Conservation (phyloP, 2,329 filamentous ascomycete genomes). For the Madurella mycetomatis region DNA sequence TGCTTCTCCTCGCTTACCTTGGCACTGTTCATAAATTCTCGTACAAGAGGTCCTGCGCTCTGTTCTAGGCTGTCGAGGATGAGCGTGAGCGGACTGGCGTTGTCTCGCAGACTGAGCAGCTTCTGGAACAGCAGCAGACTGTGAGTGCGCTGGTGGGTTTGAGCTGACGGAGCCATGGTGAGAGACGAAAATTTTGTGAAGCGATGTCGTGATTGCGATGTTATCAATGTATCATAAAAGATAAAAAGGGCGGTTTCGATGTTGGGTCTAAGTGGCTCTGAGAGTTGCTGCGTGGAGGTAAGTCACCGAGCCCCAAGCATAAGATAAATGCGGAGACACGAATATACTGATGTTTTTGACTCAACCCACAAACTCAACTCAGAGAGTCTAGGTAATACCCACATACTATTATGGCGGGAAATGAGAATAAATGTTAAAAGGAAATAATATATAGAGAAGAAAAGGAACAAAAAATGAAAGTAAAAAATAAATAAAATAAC, state of each 20-base stretch:
- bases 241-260: not conserved
- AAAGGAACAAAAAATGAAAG: too few relatives aligned
- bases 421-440: too few relatives aligned
- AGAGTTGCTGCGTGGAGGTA: too few relatives aligned
- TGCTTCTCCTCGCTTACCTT: conserved; percentile 46
- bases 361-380: too few relatives aligned
- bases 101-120: conserved; percentile 71
- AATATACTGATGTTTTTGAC: too few relatives aligned
- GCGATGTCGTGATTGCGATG: not conserved
- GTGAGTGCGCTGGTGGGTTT: conserved; percentile 72
- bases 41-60: conserved; percentile 62
- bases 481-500: too few relatives aligned
- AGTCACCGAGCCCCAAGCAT: too few relatives aligned
- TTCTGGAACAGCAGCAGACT: conserved; percentile 80
- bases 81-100: conserved; percentile 79
- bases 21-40: conserved; percentile 71
- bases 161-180: conserved; percentile 52
- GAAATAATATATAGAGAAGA: too few relatives aligned
- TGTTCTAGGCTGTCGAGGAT: conserved; percentile 84
- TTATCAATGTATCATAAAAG: not conserved
- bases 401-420: too few relatives aligned
- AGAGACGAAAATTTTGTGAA: not conserved
- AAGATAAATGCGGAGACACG: too few relatives aligned
- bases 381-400: too few relatives aligned
- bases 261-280: too few relatives aligned